phyloP scores from a whole-genome alignment of 495 filamentous ascomycete genomes.

The Lasiosphaeria hispida region DNA sequence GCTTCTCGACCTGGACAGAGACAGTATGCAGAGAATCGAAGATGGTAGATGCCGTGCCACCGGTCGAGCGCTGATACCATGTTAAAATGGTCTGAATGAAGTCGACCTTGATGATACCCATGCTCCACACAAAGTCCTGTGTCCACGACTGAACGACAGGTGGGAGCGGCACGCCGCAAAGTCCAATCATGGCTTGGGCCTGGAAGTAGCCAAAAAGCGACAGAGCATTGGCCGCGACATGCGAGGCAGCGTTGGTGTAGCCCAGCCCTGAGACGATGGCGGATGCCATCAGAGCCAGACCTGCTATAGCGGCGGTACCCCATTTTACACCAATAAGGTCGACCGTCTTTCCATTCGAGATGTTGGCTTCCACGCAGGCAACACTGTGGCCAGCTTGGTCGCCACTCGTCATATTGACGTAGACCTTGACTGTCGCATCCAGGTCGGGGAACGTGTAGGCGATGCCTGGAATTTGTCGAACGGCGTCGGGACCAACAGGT shows the following conservation, averaged over 20 bases:
- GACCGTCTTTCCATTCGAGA: constrained; percentile 93
- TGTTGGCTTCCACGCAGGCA: constrained; percentile 82
- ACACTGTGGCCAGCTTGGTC: constrained; percentile 53
- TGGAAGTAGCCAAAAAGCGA: constrained; percentile 97
- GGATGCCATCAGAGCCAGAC: constrained; percentile 76
- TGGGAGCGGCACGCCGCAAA: constrained; percentile 79
- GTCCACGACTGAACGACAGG: constrained; percentile 93
- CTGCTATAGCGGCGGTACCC: constrained; percentile 82
- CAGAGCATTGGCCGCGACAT: constrained; percentile 88
- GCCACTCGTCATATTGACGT: constrained; percentile 65
- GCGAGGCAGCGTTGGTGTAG: constrained; percentile 94
- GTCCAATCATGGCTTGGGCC: constrained; percentile 90
- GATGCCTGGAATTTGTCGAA: constrained; percentile 72
- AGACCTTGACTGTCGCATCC: constrained; percentile 80
- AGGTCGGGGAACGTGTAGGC: constrained; percentile 90
- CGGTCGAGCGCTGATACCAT: constrained; percentile 95
- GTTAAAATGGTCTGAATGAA: constrained; percentile 88
- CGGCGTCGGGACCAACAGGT: constrained; percentile 53
- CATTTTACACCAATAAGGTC: constrained; percentile 86
- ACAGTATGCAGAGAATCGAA: constrained; percentile 69
- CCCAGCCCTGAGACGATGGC: constrained; percentile 79
- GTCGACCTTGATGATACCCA: constrained; percentile 87
- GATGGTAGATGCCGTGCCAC: constrained; percentile 79
- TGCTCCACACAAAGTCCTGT: constrained; percentile 97
- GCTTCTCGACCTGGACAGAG: constrained; percentile 80